Percentiles rank a stretch among this genome's conserved stretches.
Conservation (phyloP, 495 filamentous ascomycete species). For the Penicillium simplicissimum region DNA sequence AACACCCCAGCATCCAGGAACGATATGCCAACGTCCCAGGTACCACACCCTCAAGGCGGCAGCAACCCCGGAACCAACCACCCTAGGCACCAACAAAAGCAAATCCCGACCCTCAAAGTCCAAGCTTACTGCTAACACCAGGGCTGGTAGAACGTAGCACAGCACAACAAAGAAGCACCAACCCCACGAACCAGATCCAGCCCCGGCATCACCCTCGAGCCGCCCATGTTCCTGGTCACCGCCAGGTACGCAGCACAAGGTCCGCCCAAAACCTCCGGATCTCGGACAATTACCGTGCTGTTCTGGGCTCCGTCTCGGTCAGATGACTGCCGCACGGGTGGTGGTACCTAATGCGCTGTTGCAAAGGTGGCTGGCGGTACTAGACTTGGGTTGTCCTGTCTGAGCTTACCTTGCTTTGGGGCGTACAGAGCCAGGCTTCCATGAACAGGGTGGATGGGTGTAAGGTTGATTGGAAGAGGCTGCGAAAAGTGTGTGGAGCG, state of each 20-base stretch:
- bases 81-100: background rate
- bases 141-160: constrained; percentile 1
- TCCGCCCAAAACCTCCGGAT: constrained; percentile 4
- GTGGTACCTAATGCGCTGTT: constrained; percentile 3
- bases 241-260: background rate
- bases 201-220: background rate
- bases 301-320: constrained; percentile 4
- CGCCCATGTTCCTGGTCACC: background rate
- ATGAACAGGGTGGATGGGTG: background rate
- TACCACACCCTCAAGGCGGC: constrained; percentile 17
- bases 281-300: constrained; percentile 17
- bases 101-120: background rate
- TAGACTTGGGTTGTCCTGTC: constrained; percentile 5
- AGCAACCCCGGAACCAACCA: background rate
- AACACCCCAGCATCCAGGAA: constrained; percentile 14
- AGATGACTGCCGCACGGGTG: constrained; percentile 26
- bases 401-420: background rate
- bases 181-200: constrained; percentile 5
- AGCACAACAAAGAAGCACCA: background rate
- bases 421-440: constrained; percentile 6
- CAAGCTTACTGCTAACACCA: constrained; percentile 7
- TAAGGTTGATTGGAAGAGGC: background rate
- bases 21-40: constrained; percentile 14
- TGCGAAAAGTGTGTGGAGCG: background rate
- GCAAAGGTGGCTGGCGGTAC: constrained; percentile 14